These are phyloP conservation scores for Zoysia japonica DNA, from an alignment of 176 grass and related monocot species.

Conservation along the genomic window DNA sequence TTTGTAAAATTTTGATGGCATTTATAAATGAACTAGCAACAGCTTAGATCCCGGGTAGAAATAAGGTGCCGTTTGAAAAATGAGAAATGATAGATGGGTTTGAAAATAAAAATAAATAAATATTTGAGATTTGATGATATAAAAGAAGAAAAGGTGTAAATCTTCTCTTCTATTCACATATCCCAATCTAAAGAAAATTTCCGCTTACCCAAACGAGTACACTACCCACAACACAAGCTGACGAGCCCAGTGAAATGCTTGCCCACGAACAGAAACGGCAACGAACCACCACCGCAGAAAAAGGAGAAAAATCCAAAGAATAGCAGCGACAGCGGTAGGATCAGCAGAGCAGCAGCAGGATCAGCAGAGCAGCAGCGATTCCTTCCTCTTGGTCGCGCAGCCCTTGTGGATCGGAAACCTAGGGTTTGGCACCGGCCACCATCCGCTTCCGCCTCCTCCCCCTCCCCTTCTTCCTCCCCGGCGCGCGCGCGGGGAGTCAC, in stretches of 20 bases:
- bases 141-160: no score
- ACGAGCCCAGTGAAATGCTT: conserved; percentile 33
- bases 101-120: no score
- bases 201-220: no score
- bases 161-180: no score
- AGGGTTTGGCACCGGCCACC: conserved; percentile 32
- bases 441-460: background rate
- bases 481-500: conserved; percentile 29
- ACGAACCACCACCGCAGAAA: conserved; percentile 24
- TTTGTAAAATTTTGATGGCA: no score
- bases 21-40: no score
- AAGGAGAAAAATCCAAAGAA: conserved; percentile 21
- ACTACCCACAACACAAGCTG: no score
- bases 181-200: no score
- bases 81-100: no score
- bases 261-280: conserved; percentile 31
- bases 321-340: background rate
- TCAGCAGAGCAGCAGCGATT: background rate
- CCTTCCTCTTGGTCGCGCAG: conserved; percentile 1
- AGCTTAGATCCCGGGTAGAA: no score
- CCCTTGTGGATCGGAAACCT: conserved; percentile 36
- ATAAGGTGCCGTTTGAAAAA: no score
- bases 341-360: background rate
- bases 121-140: no score
- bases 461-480: conserved; percentile 3